Evolutionary conservation across 2,329 filamentous ascomycete species (phyloP).

Genomic region (Scorias spongiosa): DNA sequence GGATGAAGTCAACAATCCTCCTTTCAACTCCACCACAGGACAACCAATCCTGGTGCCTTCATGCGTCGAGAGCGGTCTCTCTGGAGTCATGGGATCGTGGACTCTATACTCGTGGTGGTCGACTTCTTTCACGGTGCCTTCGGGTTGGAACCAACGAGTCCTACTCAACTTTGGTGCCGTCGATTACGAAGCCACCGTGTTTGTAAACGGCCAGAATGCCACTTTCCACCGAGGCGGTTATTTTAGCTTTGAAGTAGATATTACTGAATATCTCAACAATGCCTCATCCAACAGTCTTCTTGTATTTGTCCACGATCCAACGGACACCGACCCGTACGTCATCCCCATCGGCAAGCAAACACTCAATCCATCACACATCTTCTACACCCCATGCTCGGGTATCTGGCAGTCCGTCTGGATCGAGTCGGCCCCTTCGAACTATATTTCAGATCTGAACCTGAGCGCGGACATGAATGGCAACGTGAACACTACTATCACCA

Average conservation of each 20-base stretch:
- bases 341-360: slow-evolving; percentile 53
- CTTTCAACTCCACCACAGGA: slow-evolving; percentile 28
- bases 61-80: slow-evolving; percentile 39
- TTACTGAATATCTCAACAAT: slow-evolving; percentile 46
- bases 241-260: slow-evolving; percentile 40
- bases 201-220: slow-evolving; percentile 38
- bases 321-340: slow-evolving; percentile 38
- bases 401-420: slow-evolving; percentile 70
- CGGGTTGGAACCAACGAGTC: slow-evolving; percentile 32
- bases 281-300: slow-evolving; percentile 43
- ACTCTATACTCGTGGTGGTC: slow-evolving; percentile 22
- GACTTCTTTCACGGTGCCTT: slow-evolving; percentile 36
- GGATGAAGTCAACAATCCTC: slow-evolving; percentile 26
- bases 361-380: slow-evolving; percentile 50
- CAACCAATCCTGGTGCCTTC: slow-evolving; percentile 37
- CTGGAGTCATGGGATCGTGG: slow-evolving; percentile 24
- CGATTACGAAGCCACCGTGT: slow-evolving; percentile 46
- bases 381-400: slow-evolving; percentile 56
- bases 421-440: slow-evolving; percentile 41
- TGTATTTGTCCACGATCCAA: slow-evolving; percentile 54
- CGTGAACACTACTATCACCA: background rate
- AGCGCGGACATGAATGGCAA: slow-evolving; percentile 38
- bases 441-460: slow-evolving; percentile 46
- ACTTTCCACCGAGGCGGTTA: slow-evolving; percentile 44
- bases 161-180: slow-evolving; percentile 45